These are phyloP conservation scores for Penicillium vulpinum DNA, from an alignment of 2,329 filamentous ascomycete species.

Conservation along the genomic window DNA sequence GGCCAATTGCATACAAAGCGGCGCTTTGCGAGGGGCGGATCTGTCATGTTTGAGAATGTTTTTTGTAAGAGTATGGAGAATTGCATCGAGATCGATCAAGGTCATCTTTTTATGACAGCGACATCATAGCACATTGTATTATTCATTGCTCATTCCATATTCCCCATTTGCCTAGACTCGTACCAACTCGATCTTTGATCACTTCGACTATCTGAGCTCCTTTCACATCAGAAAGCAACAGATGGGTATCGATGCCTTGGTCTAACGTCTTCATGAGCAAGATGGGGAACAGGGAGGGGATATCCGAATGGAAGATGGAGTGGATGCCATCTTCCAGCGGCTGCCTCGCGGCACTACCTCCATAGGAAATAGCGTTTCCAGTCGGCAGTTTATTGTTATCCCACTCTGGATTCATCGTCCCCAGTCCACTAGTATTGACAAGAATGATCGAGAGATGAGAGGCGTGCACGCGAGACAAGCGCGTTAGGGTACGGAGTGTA, in stretches of 20 bases:
- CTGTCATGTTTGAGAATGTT: conserved; percentile 5
- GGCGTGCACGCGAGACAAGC: conserved; percentile 32
- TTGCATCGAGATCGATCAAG: conserved; percentile 16
- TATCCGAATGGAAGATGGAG: conserved; percentile 28
- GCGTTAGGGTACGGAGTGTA: conserved; percentile 35
- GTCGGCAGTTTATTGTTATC: background rate
- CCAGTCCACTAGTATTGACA: conserved; percentile 39
- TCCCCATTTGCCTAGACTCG: conserved; percentile 40
- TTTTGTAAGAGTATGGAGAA: conserved; percentile 18
- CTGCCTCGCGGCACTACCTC: background rate
- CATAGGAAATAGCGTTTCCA: background rate
- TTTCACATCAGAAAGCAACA: conserved; percentile 36
- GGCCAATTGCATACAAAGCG: conserved; percentile 21
- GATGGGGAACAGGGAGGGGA: conserved; percentile 26
- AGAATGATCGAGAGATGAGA: conserved; percentile 36
- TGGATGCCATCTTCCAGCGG: conserved; percentile 23
- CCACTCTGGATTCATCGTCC: conserved; percentile 11
- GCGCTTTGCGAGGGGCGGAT: conserved; percentile 20
- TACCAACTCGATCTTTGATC: conserved; percentile 41
- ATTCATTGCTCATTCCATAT: conserved; percentile 22
- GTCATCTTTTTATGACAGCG: background rate
- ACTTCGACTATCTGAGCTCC: conserved; percentile 36
- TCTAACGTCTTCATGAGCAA: conserved; percentile 39
- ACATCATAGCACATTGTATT: background rate
- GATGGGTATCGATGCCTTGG: conserved; percentile 42